These are phyloP conservation scores for Acacia confusa DNA, from an alignment of 306 rosid genomes.

Conservation along the genomic window DNA sequence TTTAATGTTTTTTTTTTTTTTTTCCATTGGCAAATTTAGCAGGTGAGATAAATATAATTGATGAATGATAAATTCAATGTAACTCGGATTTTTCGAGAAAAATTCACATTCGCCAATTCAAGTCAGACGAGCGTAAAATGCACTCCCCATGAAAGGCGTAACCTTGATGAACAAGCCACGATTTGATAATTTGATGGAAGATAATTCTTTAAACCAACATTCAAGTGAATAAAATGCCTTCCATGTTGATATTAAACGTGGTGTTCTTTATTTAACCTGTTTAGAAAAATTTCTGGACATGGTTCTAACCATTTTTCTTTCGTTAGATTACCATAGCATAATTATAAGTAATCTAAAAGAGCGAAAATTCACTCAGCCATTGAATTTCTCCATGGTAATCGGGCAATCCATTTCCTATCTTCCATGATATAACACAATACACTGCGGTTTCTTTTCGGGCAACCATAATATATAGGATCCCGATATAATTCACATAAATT, in stretches of 20 bases:
- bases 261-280: neutral
- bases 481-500: slow-evolving; percentile 1
- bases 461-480: neutral
- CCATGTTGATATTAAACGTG: neutral
- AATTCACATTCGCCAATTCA: neutral
- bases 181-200: too few species aligned
- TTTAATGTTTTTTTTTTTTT: neutral
- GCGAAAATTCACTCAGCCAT: neutral
- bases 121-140: too few species aligned
- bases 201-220: too few species aligned
- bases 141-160: neutral
- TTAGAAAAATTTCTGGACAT: neutral
- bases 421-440: slow-evolving; percentile 9
- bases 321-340: neutral
- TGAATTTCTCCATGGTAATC: neutral
- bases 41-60: neutral
- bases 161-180: neutral
- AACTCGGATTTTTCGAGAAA: neutral
- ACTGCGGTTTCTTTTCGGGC: neutral
- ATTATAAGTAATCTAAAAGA: neutral
- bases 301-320: neutral
- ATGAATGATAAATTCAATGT: neutral
- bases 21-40: neutral
- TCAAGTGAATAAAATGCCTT: neutral
- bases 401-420: neutral